These are phyloP conservation scores for Lasiodiplodia sp. DNA, from an alignment of 2,329 filamentous ascomycete genomes.

Conservation along the genomic window DNA sequence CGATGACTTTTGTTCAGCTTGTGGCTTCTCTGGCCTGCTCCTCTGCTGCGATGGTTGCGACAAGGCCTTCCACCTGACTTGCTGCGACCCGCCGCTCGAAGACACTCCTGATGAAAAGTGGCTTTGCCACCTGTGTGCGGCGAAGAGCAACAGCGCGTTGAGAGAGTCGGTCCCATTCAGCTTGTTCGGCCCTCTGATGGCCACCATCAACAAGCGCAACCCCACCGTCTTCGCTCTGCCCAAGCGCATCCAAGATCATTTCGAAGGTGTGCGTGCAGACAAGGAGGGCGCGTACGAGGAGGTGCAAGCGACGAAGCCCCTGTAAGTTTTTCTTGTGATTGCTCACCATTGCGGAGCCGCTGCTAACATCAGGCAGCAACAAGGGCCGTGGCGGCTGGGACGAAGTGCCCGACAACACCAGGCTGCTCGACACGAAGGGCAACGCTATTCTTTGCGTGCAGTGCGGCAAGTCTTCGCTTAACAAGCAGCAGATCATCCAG, in stretches of 20 bases:
- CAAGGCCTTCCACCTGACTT: conserved; percentile 88
- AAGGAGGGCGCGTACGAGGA: conserved; percentile 84
- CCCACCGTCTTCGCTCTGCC: conserved; percentile 77
- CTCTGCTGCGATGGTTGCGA: conserved; percentile 94
- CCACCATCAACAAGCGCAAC: conserved; percentile 71
- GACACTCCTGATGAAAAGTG: conserved; percentile 58
- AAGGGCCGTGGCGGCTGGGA: conserved; percentile 51
- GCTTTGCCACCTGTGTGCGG: conserved; percentile 79
- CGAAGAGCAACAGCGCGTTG: conserved; percentile 46
- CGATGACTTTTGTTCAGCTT: conserved; percentile 88
- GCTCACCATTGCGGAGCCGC: conserved; percentile 22
- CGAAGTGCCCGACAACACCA: conserved; percentile 56
- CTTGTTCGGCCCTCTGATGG: conserved; percentile 69
- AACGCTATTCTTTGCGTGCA: conserved; percentile 78
- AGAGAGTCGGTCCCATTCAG: conserved; percentile 53
- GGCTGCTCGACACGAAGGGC: conserved; percentile 75
- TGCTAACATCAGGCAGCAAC: conserved; percentile 43
- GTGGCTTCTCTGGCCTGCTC: conserved; percentile 81
- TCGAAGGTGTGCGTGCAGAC: conserved; percentile 79
- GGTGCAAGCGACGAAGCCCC: conserved; percentile 33
- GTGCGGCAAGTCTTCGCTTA: conserved; percentile 72
- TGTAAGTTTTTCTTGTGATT: conserved; percentile 32
- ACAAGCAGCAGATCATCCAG: conserved; percentile 76
- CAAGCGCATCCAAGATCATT: conserved; percentile 73
- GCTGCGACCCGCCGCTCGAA: conserved; percentile 79